Evolutionary conservation across 176 grass and related monocot species (phyloP), one percentile per base, ranked within the genome.

Genomic region (Carex parvula): DNA sequence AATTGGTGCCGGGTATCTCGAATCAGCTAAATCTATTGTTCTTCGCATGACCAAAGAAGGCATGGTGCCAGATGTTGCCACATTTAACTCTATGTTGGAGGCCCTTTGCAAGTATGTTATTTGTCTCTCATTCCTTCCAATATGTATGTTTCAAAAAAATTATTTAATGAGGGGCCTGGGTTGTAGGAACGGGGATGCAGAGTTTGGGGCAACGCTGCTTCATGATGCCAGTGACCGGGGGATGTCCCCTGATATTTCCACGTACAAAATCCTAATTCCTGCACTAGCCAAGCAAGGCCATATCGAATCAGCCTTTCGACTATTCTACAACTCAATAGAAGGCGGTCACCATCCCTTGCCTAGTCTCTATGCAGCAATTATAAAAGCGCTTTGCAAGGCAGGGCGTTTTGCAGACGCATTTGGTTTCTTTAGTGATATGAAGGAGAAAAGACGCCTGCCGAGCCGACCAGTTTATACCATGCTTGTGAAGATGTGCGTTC

Each of bases 11-110:
- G 96, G 96, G 4, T 86, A 81, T 53, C 86, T 98, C 0, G 92
- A 98, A 88, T 89, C 92, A 42, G 92, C 92, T 68, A 98, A 98
- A 84, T 86, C 86, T 37, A 92, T 98, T 59, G 93, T 90, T 12
- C 92, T 86, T 81, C 96, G 89, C 26, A 95, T 98, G 89, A 98
- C 92, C 82, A 98, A 98, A 86, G 95, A 98, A 83, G 95, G 95
- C 48, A 41, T 90, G 67, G 87, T 98, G 70, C 95, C 95, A n/a
- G 91, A 98, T 70, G 88, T 95, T 57, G 84, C 84, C 29, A 93
- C 91, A 83, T 98, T 98, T 86, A 95, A 98, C 58, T 98, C 95
- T 13, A 87, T 98, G 18, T 84, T 94, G 18, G 89, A 98, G 59
- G 91, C 89, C 18, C 89, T 98, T 24, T 95, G 95, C 86, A 86